Conservation (phyloP, 352 stramenopile species). For the Globisporangium middletonii region DNA sequence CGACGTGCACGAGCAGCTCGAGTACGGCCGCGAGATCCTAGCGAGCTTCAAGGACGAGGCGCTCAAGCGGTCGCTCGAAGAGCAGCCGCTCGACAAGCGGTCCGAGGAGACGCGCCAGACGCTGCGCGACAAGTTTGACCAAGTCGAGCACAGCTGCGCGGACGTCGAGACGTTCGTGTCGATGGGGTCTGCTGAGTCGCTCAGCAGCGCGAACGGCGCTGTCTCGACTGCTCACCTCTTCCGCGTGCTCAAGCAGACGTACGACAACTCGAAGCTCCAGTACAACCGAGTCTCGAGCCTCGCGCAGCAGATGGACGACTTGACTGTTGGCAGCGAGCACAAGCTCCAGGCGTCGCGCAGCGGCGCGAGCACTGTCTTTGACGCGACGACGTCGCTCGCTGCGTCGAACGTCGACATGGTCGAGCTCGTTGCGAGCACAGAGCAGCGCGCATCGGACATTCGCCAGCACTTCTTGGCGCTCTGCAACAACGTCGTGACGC, state of each 20-base stretch:
- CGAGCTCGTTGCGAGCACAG: conserved; percentile 32
- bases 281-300: conserved; percentile 60
- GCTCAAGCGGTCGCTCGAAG: conserved; percentile 53
- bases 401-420: conserved; percentile 46
- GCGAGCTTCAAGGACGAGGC: conserved; percentile 58
- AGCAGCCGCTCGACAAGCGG: conserved; percentile 61
- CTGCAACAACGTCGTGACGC: conserved; percentile 57
- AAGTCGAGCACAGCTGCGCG: conserved; percentile 44
- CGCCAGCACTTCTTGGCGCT: conserved; percentile 46
- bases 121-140: conserved; percentile 39
- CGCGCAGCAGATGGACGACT: conserved; percentile 40
- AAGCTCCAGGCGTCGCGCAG: conserved; percentile 19
- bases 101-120: conserved; percentile 48
- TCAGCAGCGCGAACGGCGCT: conserved; percentile 4
- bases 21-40: conserved; percentile 66
- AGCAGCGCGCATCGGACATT: conserved; percentile 40
- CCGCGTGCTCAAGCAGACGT: conserved; percentile 66
- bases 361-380: conserved; percentile 7
- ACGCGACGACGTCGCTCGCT: conserved; percentile 11
- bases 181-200: conserved; percentile 13
- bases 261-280: conserved; percentile 68
- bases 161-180: conserved; percentile 47
- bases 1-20: conserved; percentile 70
- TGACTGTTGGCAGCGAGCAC: conserved; percentile 34
- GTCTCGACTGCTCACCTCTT: conserved; percentile 49